A percentile compares a stretch with the other conserved stretches of the same genome.
Evolutionary conservation across 73 alveolate species (phyloP).

Genomic region (Paramecium biaurelia): DNA sequence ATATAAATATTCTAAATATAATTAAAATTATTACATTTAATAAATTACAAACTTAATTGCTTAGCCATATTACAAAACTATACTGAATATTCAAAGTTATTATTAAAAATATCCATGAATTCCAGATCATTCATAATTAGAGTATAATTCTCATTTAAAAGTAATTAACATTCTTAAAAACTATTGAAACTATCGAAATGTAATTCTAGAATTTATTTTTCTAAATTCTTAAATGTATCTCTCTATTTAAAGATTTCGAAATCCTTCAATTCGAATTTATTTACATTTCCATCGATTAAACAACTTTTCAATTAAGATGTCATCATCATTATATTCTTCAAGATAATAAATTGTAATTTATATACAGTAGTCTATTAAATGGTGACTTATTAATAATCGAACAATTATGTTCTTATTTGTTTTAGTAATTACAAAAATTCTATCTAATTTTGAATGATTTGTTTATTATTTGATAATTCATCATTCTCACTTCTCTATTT

Average conservation of each 20-base stretch:
- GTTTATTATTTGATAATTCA: neutral
- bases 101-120: neutral
- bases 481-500: neutral
- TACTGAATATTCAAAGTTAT: neutral
- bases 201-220: slow-evolving; percentile 22
- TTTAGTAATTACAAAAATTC: neutral
- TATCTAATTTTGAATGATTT: neutral
- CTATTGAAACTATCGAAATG: slow-evolving; percentile 1
- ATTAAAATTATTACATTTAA: neutral
- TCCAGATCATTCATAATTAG: neutral
- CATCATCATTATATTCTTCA: neutral
- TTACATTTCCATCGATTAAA: neutral
- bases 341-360: neutral
- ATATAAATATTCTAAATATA: neutral
- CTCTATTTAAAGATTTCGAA: neutral
- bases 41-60: neutral
- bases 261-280: neutral
- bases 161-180: neutral
- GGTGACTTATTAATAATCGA: neutral
- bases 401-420: neutral
- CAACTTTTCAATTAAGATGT: neutral
- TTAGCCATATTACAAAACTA: neutral
- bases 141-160: neutral
- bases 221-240: neutral
- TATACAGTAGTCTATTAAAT: neutral